These are phyloP conservation scores for Cantharellus anzutake DNA, from an alignment of 768 basidiomycete species.

Conservation along the genomic window DNA sequence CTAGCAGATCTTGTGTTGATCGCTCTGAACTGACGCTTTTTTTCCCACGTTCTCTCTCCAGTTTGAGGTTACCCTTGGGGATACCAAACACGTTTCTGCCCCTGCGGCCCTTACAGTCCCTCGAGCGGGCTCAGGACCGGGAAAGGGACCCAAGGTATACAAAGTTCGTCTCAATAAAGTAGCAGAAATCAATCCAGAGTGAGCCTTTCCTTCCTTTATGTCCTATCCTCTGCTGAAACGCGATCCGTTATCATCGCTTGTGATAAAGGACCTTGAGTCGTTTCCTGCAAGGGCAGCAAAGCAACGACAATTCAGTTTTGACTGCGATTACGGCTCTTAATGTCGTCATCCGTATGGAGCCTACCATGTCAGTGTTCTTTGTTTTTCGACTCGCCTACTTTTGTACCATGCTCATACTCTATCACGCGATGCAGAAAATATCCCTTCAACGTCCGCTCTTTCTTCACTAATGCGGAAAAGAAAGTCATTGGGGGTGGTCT, in stretches of 20 bases:
- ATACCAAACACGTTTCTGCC: constrained; percentile 14
- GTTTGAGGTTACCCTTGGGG: constrained; percentile 41
- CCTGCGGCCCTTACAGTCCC: constrained; percentile 1
- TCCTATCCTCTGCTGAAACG: neutral
- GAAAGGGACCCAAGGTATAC: constrained; percentile 34
- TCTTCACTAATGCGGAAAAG: constrained; percentile 41
- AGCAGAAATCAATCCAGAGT: constrained; percentile 41
- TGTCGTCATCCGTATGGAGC: constrained; percentile 57
- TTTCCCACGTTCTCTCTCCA: constrained; percentile 13
- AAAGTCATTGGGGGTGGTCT: constrained; percentile 35
- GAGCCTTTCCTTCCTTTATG: constrained; percentile 2
- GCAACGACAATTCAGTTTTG: constrained; percentile 44
- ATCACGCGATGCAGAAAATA: constrained; percentile 19
- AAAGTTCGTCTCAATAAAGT: constrained; percentile 43
- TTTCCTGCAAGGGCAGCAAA: constrained; percentile 45
- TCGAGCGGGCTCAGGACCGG: neutral
- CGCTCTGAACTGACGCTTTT: neutral
- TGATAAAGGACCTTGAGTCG: constrained; percentile 35
- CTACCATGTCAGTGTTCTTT: constrained; percentile 23
- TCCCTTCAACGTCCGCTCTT: constrained; percentile 56
- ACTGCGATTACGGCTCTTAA: constrained; percentile 47
- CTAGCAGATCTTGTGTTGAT: neutral
- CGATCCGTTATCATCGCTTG: neutral
- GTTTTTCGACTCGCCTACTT: neutral
- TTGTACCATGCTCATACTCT: neutral